Evolutionary conservation across 805 yeast genomes (phyloP), one percentile per base, ranked within the genome.

Genomic region (Metschnikowia lochheadii): DNA sequence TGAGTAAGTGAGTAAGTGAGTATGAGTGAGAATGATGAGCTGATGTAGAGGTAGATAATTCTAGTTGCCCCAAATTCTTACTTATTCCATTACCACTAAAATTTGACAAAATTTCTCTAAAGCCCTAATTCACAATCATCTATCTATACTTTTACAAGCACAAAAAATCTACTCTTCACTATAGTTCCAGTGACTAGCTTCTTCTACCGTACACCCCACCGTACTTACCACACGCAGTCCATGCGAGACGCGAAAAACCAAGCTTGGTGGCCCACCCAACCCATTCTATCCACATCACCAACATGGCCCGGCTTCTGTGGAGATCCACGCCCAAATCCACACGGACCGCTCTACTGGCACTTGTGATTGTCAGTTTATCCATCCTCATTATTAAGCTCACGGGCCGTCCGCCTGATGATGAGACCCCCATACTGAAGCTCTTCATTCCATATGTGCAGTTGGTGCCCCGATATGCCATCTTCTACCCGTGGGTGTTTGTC

Each of bases 401-500:
- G 6, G 13, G 10, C 23, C 43, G 34, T 13, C 20, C 15, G 58
- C 67, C 17, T 63, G 46, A 51, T 34, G 55, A 43, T 37, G 34
- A 6, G 49, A 51, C 35, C 26, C 60, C 40, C 40, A 40, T 18
- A 70, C 70, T 69, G 40, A 70, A 72, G 31, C 69, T 84, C 32
- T 63, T 72, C 17, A 77, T 82, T 6, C 89, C 87, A 1, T 68
- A 68, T 36, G 58, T 86, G 39, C 89, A 87, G 65, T 70, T 86
- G 65, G 78, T 86, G 5, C 91, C 92, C 11, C 66, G 75, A 23
- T 70, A 75, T 47, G 73, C 83, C 0, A 57, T 83, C 3, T 70
- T 67, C 48, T 72, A 81, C 54, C 90, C 90, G 5, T 82, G 87
- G 85, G 85, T 85, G 0, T 57, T 85, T 2, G 62, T 79, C 29